Evolutionary conservation across 164 flowering plant species (phyloP).

Genomic region (Chloranthus sessilifolius): DNA sequence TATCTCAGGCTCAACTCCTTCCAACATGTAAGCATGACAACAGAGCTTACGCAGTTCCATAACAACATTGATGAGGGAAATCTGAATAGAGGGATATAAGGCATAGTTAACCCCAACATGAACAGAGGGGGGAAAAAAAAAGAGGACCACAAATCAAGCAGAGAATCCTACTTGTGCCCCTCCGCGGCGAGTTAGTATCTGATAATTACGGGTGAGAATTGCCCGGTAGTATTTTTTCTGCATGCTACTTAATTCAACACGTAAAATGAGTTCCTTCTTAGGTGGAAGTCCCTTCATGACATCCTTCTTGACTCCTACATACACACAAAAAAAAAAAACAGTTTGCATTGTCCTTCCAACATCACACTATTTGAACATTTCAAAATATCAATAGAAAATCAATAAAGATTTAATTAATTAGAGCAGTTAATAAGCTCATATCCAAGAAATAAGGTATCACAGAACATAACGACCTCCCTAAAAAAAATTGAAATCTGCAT

Average conservation of each 20-base stretch:
- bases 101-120: not conserved
- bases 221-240: slow-evolving; percentile 98
- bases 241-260: slow-evolving; percentile 88
- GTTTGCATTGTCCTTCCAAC: too few species aligned
- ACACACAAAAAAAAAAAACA: slow-evolving; percentile 6
- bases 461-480: too few species aligned
- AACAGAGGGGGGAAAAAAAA: not conserved
- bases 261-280: slow-evolving; percentile 92
- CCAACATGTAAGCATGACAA: slow-evolving; percentile 91
- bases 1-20: slow-evolving; percentile 86
- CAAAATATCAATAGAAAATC: not conserved
- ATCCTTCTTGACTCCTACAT: slow-evolving; percentile 94
- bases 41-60: slow-evolving; percentile 98
- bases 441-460: too few species aligned
- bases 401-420: not conserved
- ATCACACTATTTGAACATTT: not conserved
- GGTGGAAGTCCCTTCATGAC: slow-evolving; percentile 98
- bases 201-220: slow-evolving; percentile 92
- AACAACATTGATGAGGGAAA: slow-evolving; percentile 92
- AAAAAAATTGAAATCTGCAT: too few species aligned
- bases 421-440: too few species aligned
- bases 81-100: slow-evolving; percentile 31
- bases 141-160: slow-evolving; percentile 2
- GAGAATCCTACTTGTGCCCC: slow-evolving; percentile 65
- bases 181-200: slow-evolving; percentile 76